Evolutionary conservation across 208 protist species (phyloP), one percentile per base, ranked within the genome.

Genomic region (Trichomonas gallinae): DNA sequence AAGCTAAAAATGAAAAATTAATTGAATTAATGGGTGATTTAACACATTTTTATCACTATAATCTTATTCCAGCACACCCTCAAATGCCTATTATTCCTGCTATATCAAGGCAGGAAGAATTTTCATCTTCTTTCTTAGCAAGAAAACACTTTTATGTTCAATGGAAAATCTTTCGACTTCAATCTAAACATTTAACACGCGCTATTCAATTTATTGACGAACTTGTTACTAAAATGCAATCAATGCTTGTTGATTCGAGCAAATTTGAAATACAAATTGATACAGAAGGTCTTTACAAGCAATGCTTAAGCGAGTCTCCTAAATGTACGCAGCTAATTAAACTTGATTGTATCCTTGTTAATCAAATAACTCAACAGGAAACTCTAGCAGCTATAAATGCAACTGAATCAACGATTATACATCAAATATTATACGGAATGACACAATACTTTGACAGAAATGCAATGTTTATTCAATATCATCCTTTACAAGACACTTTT

Each of bases 401-500:
- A 34, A 93, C 36, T 51, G 40, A 93, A 38, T n/a, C 17, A 17
- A 38, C 8, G 0, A 31, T 93, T 38, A 34, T 93, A 58, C 17
- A 44, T 38, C 87, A 93, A 34, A 51, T 93, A 6, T 36, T 93
- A 26, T 34, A 23, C 31, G 87, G 87, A 17, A 93, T 93, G 87
- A 51, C 42, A 26, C 87, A 42, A 34, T 49, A 38, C 38, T 93
- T 42, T 51, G 87, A 93, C 51, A 23, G 87, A 17, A 48, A 10
- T 34, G 4, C 87, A 40, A 23, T 93, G 42, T 58, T 93, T 36
- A 44, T 93, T n/a, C 34, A 34, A 13, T 42, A 48, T 21, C 87
- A 93, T 93, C 87, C 87, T 3, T 38, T 93, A 34, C 87, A 93
- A 93, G 87, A 93, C 6, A 51, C 45, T 48, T 93, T 93, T 93